Evolutionary conservation across 805 yeast species (phyloP), one percentile per base, ranked within the genome.

Genomic region (Teunomyces atbi): DNA sequence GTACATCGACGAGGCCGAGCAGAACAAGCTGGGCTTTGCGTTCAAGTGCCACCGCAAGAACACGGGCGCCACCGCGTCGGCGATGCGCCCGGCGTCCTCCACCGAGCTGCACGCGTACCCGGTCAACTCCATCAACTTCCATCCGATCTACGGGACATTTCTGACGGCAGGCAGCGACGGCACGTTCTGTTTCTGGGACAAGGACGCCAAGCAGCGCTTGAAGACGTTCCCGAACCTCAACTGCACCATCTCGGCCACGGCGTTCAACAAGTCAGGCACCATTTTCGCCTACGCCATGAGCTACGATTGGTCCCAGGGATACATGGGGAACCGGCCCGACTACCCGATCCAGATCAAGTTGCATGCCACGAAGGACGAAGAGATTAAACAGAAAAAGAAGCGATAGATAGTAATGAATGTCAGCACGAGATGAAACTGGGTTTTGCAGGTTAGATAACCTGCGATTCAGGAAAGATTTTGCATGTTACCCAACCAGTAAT

Each of bases 91-190:
- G 3, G 26, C 26, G 11, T 15, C 28, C 0, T 43, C 50, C 37
- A 45, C 62, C 36, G 91, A 86, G 58, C 78, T 83, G 18, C 78
- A 78, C 36, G 84, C 92, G 27, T 92, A 84, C 62, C 70, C 96
- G 1, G 83, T 94, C 36, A 89, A 90, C 64, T 75, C 87, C 42
- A 84, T 94, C 41, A 73, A 80, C 6, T 89, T 91, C 74, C 97
- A 94, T 61, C 98, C 98, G 3, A 71, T 79, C 11, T 83, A 84
- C 65, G 97, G 97, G 36, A 90, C 98, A 1, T 86, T 94, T 66
- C 83, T 84, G 42, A 94, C 99, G 4, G 94, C 96, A 1, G 98
- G 99, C 10, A 79, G 94, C 19, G 99, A 94, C 66, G 99, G 99
- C 18, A 77, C 91, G 11, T 85, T 91, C 71, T 84, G 90, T 58